These are phyloP conservation scores for Populus hybrid DNA, from an alignment of 441 rosid species.

Conservation along the genomic window DNA sequence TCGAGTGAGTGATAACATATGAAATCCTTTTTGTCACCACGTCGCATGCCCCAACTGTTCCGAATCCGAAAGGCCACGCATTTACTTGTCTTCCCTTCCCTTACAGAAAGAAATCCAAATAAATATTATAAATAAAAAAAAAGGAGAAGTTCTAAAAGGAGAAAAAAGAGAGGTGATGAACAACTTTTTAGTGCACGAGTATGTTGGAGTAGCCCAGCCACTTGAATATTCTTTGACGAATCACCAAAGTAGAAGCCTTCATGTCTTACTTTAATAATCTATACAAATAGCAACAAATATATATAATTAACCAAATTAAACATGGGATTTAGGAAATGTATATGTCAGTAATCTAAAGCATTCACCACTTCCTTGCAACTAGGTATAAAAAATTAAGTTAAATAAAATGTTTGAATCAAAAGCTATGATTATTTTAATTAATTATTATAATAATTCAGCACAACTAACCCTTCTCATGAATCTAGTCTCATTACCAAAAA, in stretches of 20 bases:
- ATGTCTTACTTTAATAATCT: too few species aligned
- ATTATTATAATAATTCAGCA: too few species aligned
- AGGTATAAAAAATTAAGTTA: too few species aligned
- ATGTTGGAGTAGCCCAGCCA: neutral
- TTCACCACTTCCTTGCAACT: too few species aligned
- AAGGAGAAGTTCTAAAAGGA: neutral
- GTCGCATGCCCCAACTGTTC: slow-evolving; percentile 34
- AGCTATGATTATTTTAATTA: too few species aligned
- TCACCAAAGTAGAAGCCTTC: neutral
- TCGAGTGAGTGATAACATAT: neutral
- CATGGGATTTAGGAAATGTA: too few species aligned
- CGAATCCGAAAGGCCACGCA: slow-evolving; percentile 39
- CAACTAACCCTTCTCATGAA: too few species aligned
- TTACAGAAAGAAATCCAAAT: neutral
- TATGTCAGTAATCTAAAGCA: too few species aligned
- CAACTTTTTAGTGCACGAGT: neutral
- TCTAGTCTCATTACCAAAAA: too few species aligned
- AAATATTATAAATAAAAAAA: neutral
- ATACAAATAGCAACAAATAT: too few species aligned
- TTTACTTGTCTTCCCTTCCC: neutral
- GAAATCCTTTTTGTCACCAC: slow-evolving; percentile 14
- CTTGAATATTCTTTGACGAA: neutral
- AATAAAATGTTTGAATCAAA: too few species aligned
- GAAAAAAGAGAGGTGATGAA: neutral
- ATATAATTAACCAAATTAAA: too few species aligned